Evolutionary conservation across 2,329 filamentous ascomycete genomes (phyloP), one percentile per base, ranked within the genome.

Genomic region (Akanthomyces dipterigenus): DNA sequence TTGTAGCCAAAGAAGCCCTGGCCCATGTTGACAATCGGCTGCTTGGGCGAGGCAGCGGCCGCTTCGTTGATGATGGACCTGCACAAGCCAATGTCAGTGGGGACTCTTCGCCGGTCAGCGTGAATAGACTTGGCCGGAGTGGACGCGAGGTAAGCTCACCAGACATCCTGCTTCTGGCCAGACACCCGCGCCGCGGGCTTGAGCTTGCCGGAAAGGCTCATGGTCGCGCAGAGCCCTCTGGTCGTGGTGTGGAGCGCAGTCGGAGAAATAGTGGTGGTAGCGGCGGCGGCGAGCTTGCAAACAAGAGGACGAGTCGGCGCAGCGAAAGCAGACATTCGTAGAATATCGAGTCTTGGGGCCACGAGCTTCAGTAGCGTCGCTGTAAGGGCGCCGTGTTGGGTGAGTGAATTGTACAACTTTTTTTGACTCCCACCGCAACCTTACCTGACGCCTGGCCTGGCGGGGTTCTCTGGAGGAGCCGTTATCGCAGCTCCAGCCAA

Each of bases 1-100:
- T 98, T 98, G 76, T 98, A 98, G 62, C 93, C 93, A 68, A 91
- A 93, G 80, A 90, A 90, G 61, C 82, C 82, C 70, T 84, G 81
- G 46, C 82, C 82, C 77, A 85, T 80, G 64, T 88, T 88, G 63
- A 87, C 80, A 65, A 88, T 86, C 62, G 85, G 84, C 71, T 86
- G 83, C 63, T 80, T 82, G 20, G 84, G 83, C 28, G 84, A 86
- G 34, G 83, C 82, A 8, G 82, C 82, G 3, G 85, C 85, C 12
- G 82, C 85, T 73, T 88, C 85, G 65, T 88, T 88, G 75, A 88
- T 77, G 73, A 88, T 87, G 65, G 83, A 81, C 84, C 84, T 86
- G 48, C n/a, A n/a, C n/a, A n/a, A 5, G 7, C 4, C 3, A 4
- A 22, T 8, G 36, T 38, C 36, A 38, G 36, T 5, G 12, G 36